Conservation (phyloP, 176 grass and related monocot genomes). For the Oryza australiensis region DNA sequence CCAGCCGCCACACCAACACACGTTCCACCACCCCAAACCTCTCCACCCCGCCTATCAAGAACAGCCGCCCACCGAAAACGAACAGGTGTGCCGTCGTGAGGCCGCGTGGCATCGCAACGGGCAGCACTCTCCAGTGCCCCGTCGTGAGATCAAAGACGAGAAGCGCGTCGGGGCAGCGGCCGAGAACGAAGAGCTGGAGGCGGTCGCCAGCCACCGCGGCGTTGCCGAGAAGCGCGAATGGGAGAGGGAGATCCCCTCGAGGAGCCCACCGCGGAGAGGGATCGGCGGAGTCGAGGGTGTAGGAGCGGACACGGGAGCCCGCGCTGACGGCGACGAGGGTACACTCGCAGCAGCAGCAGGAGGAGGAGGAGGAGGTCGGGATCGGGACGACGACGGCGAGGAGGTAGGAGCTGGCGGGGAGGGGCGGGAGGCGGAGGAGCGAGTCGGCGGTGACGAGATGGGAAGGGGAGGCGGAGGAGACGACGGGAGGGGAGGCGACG, state of each 20-base stretch:
- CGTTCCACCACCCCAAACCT: slow-evolving; percentile 13
- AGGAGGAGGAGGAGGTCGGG: not conserved
- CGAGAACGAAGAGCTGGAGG: slow-evolving; percentile 43
- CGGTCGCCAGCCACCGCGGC: slow-evolving; percentile 10
- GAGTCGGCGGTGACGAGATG: not conserved
- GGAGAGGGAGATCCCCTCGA: slow-evolving; percentile 25
- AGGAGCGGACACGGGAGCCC: not conserved
- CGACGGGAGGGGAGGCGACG: slow-evolving; percentile 19
- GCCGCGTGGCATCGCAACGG: slow-evolving; percentile 35
- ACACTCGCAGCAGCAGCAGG: not conserved
- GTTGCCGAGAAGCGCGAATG: slow-evolving; percentile 40
- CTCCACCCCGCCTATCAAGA: slow-evolving; percentile 52
- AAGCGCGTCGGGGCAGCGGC: slow-evolving; percentile 38
- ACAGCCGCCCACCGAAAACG: slow-evolving; percentile 28
- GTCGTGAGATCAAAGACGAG: slow-evolving; percentile 37
- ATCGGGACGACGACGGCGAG: slow-evolving; percentile 27
- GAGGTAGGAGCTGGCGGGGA: slow-evolving; percentile 30
- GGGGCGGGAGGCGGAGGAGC: slow-evolving; percentile 19
- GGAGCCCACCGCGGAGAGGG: slow-evolving; percentile 32
- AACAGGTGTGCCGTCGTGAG: slow-evolving; percentile 42
- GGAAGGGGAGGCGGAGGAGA: slow-evolving; percentile 34
- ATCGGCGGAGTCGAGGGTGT: slow-evolving; percentile 39
- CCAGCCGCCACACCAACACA: slow-evolving; percentile 42
- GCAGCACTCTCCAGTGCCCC: slow-evolving; percentile 21
- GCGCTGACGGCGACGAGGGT: slow-evolving; percentile 43